A percentile compares a stretch with the other conserved stretches of the same genome.
phyloP scores from a whole-genome alignment of 495 filamentous ascomycete genomes.

The Filosporella fistucella region DNA sequence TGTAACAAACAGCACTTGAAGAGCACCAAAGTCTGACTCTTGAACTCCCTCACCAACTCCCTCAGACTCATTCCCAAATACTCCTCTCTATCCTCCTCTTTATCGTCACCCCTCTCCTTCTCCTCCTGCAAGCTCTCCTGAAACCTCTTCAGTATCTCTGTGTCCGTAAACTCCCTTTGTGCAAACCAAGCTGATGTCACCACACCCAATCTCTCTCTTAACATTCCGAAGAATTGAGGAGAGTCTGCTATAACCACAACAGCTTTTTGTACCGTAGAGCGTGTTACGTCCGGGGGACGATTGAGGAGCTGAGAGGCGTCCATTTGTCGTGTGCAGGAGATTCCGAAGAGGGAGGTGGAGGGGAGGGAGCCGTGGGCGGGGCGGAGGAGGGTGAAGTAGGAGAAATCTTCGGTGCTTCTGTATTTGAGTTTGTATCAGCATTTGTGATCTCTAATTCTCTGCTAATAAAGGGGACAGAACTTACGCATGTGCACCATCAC shows the following conservation, averaged over 20 bases:
- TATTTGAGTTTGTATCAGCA: conserved; percentile 13
- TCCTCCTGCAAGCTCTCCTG: conserved; percentile 77
- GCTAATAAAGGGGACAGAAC: conserved; percentile 25
- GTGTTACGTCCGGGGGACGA: conserved; percentile 81
- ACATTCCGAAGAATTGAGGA: conserved; percentile 72
- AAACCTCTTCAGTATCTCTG: conserved; percentile 64
- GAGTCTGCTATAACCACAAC: conserved; percentile 95
- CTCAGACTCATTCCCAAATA: conserved; percentile 89
- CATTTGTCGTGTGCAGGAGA: conserved; percentile 90
- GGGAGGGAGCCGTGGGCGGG: conserved; percentile 50
- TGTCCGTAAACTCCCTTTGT: conserved; percentile 70
- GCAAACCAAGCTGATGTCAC: conserved; percentile 96
- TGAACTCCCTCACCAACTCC: conserved; percentile 90
- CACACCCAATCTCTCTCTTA: conserved; percentile 78
- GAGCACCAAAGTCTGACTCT: conserved; percentile 86
- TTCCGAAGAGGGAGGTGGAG: conserved; percentile 90
- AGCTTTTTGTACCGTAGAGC: conserved; percentile 95
- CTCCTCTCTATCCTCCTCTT: conserved; percentile 74
- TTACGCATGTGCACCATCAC: conserved; percentile 92
- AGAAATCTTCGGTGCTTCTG: conserved; percentile 90
- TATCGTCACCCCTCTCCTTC: conserved; percentile 54
- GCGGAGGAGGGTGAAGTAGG: conserved; percentile 89
- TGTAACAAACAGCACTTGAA: conserved; percentile 92
- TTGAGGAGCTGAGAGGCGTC: conserved; percentile 72
- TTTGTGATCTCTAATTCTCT: not conserved